Base-by-base conservation (phyloP, 306 rosid species). In the Argentina anserina region DNA sequence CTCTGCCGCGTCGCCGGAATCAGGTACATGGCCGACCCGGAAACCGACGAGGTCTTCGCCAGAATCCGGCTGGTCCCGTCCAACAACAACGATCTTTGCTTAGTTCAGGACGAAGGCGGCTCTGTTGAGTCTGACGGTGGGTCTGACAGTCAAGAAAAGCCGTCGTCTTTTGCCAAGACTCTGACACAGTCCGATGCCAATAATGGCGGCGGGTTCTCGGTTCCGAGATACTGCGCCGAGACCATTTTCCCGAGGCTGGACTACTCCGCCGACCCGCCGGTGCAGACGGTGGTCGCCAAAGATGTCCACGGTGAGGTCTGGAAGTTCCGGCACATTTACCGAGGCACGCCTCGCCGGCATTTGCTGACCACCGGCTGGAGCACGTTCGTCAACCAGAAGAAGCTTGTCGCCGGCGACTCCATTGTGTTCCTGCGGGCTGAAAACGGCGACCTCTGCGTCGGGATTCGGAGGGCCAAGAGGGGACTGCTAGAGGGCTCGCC, bases 121-220 rank as follows among this genome's bases (percentile, higher is more conserved):
- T 68, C 6, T 13, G 0, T 31, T 42, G 90, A 80, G 17, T 36
- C 50, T 18, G 77, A 73, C 68, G 76, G 71, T 68, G 84, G 65
- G 39, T 69, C 86, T 0, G 91, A 85, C 62, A 81, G 67, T 80
- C 68, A 85, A 2, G 97, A 91, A 39, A 94, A 94, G 74, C 97
- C 96, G 0, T 86, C 93, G 1, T 91, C 96, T 31, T 94, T 94
- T 53, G 96, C 99, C 0, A 94, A 94, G 84, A 94, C 99, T 33
- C 76, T 94, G 26, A 94, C 99, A 18, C 99, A 91, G 75, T 94
- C 99, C 4, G 99, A 94, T 62, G 97, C 99, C 21, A 94, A 94
- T 84, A 94, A 94, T 69, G 99, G 99, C 37, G 99, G 99, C 12
- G 99, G 99, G 0, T 94, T 94, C 74, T 94, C 99, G 0, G 99